Conservation (phyloP, 2,329 filamentous ascomycete genomes). For the Cladobotryum protrusum region DNA sequence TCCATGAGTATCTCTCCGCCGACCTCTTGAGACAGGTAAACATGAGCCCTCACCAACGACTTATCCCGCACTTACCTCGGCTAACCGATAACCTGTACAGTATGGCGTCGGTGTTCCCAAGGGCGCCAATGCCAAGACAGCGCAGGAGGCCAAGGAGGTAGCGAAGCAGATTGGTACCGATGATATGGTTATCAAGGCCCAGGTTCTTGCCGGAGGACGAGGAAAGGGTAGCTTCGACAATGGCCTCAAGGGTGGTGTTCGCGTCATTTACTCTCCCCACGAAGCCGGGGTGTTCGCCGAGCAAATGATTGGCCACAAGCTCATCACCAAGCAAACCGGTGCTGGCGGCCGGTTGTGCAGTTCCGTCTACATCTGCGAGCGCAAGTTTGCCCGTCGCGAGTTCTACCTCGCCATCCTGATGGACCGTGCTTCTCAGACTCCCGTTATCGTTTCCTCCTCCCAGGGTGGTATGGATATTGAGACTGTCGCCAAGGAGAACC, state of each 20-base stretch:
- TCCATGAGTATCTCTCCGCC: constrained; percentile 97
- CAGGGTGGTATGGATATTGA: constrained; percentile 99
- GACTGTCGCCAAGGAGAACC: constrained; percentile 94
- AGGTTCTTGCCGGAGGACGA: constrained; percentile 94
- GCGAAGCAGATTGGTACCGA: constrained; percentile 87
- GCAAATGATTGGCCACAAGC: constrained; percentile 99
- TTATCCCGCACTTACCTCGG: constrained; percentile 1
- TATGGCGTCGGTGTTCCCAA: constrained; percentile 93
- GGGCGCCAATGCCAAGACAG: constrained; percentile 75
- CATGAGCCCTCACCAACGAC: constrained; percentile 1
- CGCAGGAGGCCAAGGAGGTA: constrained; percentile 83
- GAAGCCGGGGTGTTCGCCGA: constrained; percentile 95
- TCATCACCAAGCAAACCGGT: constrained; percentile 99
- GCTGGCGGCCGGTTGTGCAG: constrained; percentile 90
- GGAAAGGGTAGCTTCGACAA: constrained; percentile 98
- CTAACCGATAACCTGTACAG: constrained; percentile 38
- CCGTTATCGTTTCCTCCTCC: constrained; percentile 94
- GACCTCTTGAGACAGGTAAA: constrained; percentile 73
- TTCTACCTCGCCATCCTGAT: constrained; percentile 99
- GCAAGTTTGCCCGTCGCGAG: constrained; percentile 97
- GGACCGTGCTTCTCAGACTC: constrained; percentile 86
- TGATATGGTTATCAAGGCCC: constrained; percentile 99
- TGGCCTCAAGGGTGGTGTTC: constrained; percentile 96
- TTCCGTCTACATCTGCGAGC: constrained; percentile 97
- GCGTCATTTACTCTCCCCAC: constrained; percentile 97